Evolutionary conservation across 306 rosid species (phyloP), one percentile per base, ranked within the genome.

Genomic region (Vicia faba): DNA sequence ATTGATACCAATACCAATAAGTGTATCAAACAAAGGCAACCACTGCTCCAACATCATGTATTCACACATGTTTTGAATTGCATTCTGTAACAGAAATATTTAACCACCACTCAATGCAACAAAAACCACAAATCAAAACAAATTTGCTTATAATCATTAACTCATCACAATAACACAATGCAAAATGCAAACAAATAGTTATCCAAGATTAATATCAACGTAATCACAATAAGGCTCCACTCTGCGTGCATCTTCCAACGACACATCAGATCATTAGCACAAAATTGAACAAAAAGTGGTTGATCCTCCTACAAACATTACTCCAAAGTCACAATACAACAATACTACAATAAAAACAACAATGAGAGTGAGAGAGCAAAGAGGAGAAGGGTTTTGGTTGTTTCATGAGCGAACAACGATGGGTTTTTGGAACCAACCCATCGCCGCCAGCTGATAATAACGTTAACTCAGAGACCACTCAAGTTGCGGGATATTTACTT

Each of bases 131-230:
- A 15, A 46, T 10, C 18, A 5, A 35, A 36, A 60, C 65, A 38
- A 35, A 35, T 59, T 4, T 16, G 3, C 1, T 36, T 0, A 45
- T 36, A 71, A 56, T 4, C 14, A 69, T 71, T 14, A 53, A 50
- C 18, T 49, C 14, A 23, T 44, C 23, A 23, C 23, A 53, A 3
- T 15, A 64, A 69, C 10, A 44, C 2, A 31, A 59, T 0, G 62
- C 26, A 63, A 56, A 60, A 5, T 25, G 33, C n/a, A 54, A 54
- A 54, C 60, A 55, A 72, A 18, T 19, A 8, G 61, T 72, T 88
- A 95, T 97, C 97, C 99, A n/a, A 95, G 84, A 79, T 95, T 95
- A 61, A 95, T 84, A 77, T 90, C 99, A 70, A 95, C 95, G 7
- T 90, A 95, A 74, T 95, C 99, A 71, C 96, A 90, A 71, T 72